These are phyloP conservation scores for Penicillium maclennaniae DNA, from an alignment of 495 filamentous ascomycete species.

Conservation along the genomic window DNA sequence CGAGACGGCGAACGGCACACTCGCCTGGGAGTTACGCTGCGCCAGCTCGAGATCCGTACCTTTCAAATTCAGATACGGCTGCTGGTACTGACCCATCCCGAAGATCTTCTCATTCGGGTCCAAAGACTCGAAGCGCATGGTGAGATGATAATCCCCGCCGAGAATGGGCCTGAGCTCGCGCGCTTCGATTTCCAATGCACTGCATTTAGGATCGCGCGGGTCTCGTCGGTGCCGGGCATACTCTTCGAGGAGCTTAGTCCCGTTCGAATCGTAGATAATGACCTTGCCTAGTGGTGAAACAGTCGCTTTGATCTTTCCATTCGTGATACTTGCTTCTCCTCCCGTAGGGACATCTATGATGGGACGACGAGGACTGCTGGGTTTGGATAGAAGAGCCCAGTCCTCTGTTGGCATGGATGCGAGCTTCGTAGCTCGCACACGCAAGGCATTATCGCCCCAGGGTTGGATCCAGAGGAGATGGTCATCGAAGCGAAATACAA, in stretches of 20 bases:
- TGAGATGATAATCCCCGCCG: constrained; percentile 52
- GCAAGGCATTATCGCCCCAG: constrained; percentile 52
- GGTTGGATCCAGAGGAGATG: constrained; percentile 53
- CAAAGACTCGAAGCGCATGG: constrained; percentile 49
- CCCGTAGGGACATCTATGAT: constrained; percentile 22
- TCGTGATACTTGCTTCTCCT: constrained; percentile 41
- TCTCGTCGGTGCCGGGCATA: constrained; percentile 51
- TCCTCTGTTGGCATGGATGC: constrained; percentile 45
- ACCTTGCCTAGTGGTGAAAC: constrained; percentile 47
- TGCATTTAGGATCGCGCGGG: constrained; percentile 51
- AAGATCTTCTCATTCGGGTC: constrained; percentile 52
- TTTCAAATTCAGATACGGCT: constrained; percentile 52
- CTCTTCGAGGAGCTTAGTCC: constrained; percentile 50
- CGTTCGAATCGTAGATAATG: constrained; percentile 44
- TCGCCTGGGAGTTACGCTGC: constrained; percentile 59
- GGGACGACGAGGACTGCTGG: constrained; percentile 5
- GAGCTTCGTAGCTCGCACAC: constrained; percentile 50
- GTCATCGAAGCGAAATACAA: constrained; percentile 49
- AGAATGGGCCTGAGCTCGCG: constrained; percentile 51
- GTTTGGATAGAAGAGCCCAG: constrained; percentile 46
- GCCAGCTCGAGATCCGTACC: constrained; percentile 55
- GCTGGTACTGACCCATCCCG: constrained; percentile 63
- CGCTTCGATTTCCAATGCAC: constrained; percentile 49
- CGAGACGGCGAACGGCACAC: constrained; percentile 53
- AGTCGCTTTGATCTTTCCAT: constrained; percentile 49